Conservation (phyloP, 768 basidiomycete species). For the Collybia sp. region DNA sequence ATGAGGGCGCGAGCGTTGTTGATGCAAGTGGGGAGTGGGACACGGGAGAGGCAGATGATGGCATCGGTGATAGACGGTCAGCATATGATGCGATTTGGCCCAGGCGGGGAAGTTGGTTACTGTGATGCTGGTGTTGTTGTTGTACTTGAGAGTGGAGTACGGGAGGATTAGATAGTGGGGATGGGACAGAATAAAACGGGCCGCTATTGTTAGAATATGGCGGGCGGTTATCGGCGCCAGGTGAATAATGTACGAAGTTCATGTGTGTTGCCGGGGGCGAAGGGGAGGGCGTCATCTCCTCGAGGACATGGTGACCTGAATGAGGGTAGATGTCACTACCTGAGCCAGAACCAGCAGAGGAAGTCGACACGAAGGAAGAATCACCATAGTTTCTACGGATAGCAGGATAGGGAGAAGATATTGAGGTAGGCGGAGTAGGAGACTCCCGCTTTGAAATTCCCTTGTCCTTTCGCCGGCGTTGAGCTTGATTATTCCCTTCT, state of each 20-base stretch:
- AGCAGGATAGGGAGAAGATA: constrained; percentile 35
- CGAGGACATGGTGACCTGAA: constrained; percentile 31
- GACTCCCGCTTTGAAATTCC: constrained; percentile 36
- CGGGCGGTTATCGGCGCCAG: constrained; percentile 29
- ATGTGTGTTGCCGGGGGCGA: constrained; percentile 56
- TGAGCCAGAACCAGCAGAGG: constrained; percentile 51
- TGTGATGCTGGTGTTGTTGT: constrained; percentile 19
- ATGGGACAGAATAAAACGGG: constrained; percentile 45
- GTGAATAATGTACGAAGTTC: constrained; percentile 57
- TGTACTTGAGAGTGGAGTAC: constrained; percentile 21
- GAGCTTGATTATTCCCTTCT: constrained; percentile 55
- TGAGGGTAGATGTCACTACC: constrained; percentile 54
- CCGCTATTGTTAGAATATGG: constrained; percentile 26
- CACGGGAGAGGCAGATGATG: constrained; percentile 29
- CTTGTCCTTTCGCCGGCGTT: constrained; percentile 68
- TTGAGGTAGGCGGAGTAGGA: constrained; percentile 31
- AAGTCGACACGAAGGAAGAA: constrained; percentile 35
- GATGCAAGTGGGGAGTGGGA: constrained; percentile 32
- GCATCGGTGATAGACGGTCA: constrained; percentile 34
- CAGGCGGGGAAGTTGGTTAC: constrained; percentile 29
- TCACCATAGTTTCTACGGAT: constrained; percentile 47
- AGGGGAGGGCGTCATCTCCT: constrained; percentile 51
- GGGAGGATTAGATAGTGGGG: constrained; percentile 44
- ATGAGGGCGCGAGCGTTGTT: constrained; percentile 38
- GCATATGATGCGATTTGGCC: constrained; percentile 28